Evolutionary conservation across 2,329 filamentous ascomycete species (phyloP).

Genomic region (Sporothrix pseudoabietina): DNA sequence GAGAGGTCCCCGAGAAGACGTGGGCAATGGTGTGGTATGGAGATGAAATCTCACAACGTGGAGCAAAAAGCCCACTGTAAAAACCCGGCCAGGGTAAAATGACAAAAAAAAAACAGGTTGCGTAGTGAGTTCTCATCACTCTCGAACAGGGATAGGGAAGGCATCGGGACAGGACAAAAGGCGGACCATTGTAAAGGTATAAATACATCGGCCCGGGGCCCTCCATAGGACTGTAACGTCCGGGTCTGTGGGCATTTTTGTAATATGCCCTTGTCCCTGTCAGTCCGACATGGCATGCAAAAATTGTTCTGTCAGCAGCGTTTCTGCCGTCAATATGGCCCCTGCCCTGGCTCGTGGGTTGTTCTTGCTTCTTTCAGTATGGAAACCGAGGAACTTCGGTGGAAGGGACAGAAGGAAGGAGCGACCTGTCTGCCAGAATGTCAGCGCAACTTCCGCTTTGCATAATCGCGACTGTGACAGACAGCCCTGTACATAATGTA

Average conservation of each 20-base stretch:
- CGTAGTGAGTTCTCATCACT: background rate
- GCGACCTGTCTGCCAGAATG: background rate
- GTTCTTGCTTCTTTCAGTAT: conserved; percentile 9
- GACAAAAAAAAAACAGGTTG: conserved; percentile 4
- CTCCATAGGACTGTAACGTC: background rate
- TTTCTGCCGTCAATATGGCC: background rate
- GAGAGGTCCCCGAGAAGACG: background rate
- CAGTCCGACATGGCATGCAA: background rate
- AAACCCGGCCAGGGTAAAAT: background rate
- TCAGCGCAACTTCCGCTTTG: background rate
- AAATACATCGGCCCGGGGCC: background rate
- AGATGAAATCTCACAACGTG: conserved; percentile 9
- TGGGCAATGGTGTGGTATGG: background rate
- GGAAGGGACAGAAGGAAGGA: background rate
- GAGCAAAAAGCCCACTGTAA: background rate
- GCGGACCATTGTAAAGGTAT: background rate
- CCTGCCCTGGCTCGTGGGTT: background rate
- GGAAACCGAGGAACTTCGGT: background rate
- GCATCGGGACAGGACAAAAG: background rate
- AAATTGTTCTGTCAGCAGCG: background rate
- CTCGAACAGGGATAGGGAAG: background rate
- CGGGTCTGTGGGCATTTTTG: background rate
- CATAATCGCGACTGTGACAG: background rate
- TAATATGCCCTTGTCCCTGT: conserved; percentile 1
- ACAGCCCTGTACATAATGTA: background rate